These are phyloP conservation scores for Colletotrichum cuscutae DNA, from an alignment of 2,329 filamentous ascomycete species.

Conservation along the genomic window DNA sequence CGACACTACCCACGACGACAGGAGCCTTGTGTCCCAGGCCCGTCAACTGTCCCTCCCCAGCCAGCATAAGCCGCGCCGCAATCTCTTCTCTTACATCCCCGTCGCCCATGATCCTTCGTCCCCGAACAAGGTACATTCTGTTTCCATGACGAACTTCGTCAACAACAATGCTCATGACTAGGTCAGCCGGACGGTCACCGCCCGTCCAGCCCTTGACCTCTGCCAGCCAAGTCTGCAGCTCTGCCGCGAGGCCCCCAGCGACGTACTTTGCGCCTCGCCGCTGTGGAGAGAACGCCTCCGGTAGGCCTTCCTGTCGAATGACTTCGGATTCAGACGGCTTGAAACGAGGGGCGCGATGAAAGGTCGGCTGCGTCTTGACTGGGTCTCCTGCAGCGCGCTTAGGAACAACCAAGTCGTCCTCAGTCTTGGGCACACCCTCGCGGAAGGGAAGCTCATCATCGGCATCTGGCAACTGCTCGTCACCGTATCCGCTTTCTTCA, in stretches of 20 bases:
- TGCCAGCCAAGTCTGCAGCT: conserved; percentile 53
- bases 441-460: background rate
- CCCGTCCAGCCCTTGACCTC: conserved; percentile 49
- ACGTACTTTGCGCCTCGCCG: conserved; percentile 47
- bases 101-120: conserved; percentile 31
- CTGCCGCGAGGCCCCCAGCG: conserved; percentile 49
- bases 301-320: conserved; percentile 38
- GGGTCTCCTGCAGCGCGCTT: background rate
- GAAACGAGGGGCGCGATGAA: conserved; percentile 52
- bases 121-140: conserved; percentile 47
- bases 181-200: conserved; percentile 21
- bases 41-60: conserved; percentile 50
- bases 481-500: background rate
- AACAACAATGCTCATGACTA: conserved; percentile 41
- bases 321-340: conserved; percentile 42
- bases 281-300: conserved; percentile 48
- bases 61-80: conserved; percentile 45
- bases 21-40: conserved; percentile 45
- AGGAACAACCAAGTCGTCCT: conserved; percentile 32
- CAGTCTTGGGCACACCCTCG: background rate
- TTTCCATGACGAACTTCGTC: conserved; percentile 44
- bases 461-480: background rate
- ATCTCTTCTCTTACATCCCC: conserved; percentile 4
- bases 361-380: conserved; percentile 47
- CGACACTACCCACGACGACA: conserved; percentile 43